Evolutionary conservation across 495 filamentous ascomycete genomes (phyloP), one percentile per base, ranked within the genome.

Genomic region (Penicillium steckii): DNA sequence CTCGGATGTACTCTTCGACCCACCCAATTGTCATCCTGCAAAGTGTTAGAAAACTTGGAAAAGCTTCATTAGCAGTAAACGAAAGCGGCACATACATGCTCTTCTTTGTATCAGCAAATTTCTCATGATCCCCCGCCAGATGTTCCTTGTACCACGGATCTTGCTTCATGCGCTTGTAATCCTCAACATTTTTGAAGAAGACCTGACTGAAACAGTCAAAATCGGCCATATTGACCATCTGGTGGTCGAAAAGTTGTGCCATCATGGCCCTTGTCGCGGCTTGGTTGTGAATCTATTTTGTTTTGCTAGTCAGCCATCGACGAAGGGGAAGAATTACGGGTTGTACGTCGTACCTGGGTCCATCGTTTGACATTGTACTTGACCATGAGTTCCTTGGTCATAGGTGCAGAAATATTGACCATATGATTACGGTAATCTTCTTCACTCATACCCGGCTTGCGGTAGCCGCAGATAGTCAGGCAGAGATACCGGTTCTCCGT

Each of bases 171-270:
- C 44, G 27, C 48, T 65, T 69, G 48, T 69, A 80, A 43, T 74
- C 67, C 21, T 76, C 69, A 13, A 79, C n/a, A 43, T 50, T 61
- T 35, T 65, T 42, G 52, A 80, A 77, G 2, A 73, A 57, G 5
- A 72, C 68, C 64, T 78, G 76, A 45, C 65, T 71, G 58, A 78
- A 74, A 55, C 73, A 76, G 59, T 79, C 77, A 57, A 59, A 77
- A 51, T 78, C 68, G 10, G 77, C 72, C 3, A 72, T 32, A 32
- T 74, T 74, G 21, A 48, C 54, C 55, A 76, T 57, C 32, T 61
- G 64, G 3, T 37, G 48, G 67, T 77, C 73, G 53, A 59, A 70
- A 10, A 80, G 51, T 47, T 71, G 53, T 23, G 32, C 21, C 71
- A 80, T 76, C 2, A 76, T 44, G 0, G 43, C 33, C 3, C 71